Conservation (phyloP, 2,329 filamentous ascomycete genomes). For the Phialocephala subalpina region DNA sequence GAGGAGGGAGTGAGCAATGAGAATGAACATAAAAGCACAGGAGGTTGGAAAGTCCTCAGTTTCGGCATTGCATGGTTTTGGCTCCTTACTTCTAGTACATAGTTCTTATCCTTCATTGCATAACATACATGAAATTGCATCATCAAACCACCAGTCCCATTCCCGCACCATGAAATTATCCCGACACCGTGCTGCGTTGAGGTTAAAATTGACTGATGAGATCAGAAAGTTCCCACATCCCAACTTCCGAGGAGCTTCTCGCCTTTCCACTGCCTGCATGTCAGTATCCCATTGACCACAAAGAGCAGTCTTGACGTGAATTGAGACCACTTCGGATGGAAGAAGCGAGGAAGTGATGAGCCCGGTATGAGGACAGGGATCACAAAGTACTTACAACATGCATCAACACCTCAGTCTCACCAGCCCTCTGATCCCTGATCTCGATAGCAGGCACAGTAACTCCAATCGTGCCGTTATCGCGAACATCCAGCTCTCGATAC, state of each 20-base stretch:
- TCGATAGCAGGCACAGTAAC: not conserved
- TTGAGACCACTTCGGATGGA: too few species aligned
- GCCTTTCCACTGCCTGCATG: constrained; percentile 9
- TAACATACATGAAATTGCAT: too few species aligned
- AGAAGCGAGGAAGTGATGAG: too few species aligned
- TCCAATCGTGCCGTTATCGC: not conserved
- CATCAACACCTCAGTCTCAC: not conserved
- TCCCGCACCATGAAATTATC: too few species aligned
- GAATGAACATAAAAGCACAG: constrained; percentile 4
- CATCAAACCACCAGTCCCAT: too few species aligned
- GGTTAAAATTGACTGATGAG: not conserved
- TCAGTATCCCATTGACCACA: too few species aligned
- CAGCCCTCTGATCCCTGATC: not conserved
- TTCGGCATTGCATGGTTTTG: constrained; percentile 17
- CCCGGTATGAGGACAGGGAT: too few species aligned
- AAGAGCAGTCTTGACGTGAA: too few species aligned
- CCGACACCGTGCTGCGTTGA: too few species aligned
- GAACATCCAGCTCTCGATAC: constrained; percentile 12
- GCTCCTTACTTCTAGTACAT: constrained; percentile 18
- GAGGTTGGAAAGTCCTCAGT: constrained; percentile 9
- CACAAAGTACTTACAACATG: not conserved
- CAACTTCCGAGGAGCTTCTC: constrained; percentile 16
- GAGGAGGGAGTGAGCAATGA: not conserved
- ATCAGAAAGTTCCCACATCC: constrained; percentile 7
- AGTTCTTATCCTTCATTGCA: constrained; percentile 3